Evolutionary conservation across 495 filamentous ascomycete genomes (phyloP).

Genomic region (Aspergillus conjunctus): DNA sequence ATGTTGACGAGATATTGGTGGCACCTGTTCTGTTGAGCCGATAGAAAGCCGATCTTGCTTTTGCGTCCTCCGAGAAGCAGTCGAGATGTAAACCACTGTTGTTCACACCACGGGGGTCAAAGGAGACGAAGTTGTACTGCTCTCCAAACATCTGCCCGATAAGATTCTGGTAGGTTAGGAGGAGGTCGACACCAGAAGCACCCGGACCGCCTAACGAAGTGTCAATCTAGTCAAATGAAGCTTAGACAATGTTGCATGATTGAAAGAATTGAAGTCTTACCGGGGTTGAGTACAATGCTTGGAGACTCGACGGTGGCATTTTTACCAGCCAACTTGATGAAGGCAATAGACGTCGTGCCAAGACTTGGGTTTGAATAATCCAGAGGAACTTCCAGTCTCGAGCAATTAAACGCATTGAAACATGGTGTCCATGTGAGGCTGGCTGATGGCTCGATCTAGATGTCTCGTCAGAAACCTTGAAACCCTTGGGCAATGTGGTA

Average conservation of each 20-base stretch:
- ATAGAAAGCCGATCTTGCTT: constrained; percentile 28
- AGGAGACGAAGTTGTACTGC: constrained; percentile 49
- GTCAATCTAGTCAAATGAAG: constrained; percentile 15
- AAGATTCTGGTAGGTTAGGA: constrained; percentile 24
- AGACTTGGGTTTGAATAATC: constrained; percentile 30
- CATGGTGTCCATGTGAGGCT: constrained; percentile 33
- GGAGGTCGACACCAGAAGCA: constrained; percentile 39
- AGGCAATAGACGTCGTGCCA: constrained; percentile 28
- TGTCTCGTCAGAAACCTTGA: constrained; percentile 18
- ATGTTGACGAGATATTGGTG: constrained; percentile 30
- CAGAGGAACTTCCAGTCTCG: constrained; percentile 28
- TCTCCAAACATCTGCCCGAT: constrained; percentile 38
- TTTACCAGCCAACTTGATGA: constrained; percentile 29
- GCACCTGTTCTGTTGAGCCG: constrained; percentile 27
- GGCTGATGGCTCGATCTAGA: constrained; percentile 23
- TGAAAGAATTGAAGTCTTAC: constrained; percentile 16
- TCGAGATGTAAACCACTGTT: constrained; percentile 35
- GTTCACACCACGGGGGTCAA: constrained; percentile 51
- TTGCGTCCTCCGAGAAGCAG: constrained; percentile 38
- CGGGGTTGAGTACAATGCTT: constrained; percentile 23
- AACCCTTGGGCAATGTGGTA: constrained; percentile 14
- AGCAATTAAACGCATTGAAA: constrained; percentile 28
- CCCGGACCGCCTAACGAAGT: constrained; percentile 45
- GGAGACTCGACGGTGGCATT: constrained; percentile 23
- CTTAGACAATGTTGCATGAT: constrained; percentile 7